Base-by-base conservation (phyloP, 2,329 filamentous ascomycete species). In the Monosporascus sp. region DNA sequence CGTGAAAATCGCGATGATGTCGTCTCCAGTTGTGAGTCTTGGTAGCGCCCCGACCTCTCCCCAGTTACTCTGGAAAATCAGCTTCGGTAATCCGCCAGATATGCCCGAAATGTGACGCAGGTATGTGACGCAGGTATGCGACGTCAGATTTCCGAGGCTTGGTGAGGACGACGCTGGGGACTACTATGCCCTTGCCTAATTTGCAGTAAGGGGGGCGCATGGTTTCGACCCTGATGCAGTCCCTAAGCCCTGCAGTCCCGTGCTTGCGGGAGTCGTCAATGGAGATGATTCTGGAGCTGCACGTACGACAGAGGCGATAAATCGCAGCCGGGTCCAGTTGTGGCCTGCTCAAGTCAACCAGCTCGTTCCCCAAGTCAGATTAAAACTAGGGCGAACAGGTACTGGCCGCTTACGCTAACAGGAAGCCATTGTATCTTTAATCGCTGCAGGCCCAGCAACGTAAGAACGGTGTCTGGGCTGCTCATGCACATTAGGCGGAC, bases 81-180 rank as follows among this genome's bases (percentile, higher is more conserved):
- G 80, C 54, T 86, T 86, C 0, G 84, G 83, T 1, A 82, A 63
- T 0, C 83, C 83, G 0, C 78, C 80, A 0, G 83, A 85, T 2
- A 84, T 87, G 1, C 83, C 84, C 1, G 84, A 87, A 0, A 83
- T 85, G 60, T 87, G 83, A 57, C 80, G 78, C 24, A 84, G 69
- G 62, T 84, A 86, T 0, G 83, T 82, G 15, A 77, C 63, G 14
- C 24, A 84, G 69, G 62, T 84, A 86, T 0, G 83, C 82, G 15
- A 77, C 63, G 14, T 78, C 73, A 2, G 55, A 41, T 5, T 49
- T 38, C 17, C 47, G 31, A 9, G 17, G 42, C 15, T 41, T n/a
- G 17, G 7, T 34, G 31, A 31, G 4, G 27, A 31, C 9, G 27
- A 34, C 11, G 31, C 11, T 5, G 11, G 9, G 31, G 11, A 34